Conservation (phyloP, 345 rosid species). For the Carallia pectinifolia region DNA sequence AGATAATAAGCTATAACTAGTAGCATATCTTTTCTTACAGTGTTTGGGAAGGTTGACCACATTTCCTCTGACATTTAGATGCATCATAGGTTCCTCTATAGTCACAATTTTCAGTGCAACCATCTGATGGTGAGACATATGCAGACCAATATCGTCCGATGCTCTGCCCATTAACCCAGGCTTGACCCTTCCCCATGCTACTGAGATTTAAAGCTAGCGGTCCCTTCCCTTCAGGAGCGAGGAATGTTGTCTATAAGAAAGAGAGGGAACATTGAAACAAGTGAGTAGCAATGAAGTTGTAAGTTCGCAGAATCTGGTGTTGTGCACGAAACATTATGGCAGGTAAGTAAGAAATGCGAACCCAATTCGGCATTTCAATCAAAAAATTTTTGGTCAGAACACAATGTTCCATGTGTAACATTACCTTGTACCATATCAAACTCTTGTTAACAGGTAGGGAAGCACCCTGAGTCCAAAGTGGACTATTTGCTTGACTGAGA, state of each 20-base stretch:
- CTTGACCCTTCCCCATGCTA: slow-evolving; percentile 70
- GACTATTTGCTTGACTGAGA: slow-evolving; percentile 42
- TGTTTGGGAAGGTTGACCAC: slow-evolving; percentile 62
- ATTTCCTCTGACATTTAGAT: slow-evolving; percentile 46
- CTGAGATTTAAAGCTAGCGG: slow-evolving; percentile 53
- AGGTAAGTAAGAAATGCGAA: too few species aligned
- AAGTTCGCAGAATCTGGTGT: background rate
- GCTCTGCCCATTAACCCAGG: slow-evolving; percentile 60
- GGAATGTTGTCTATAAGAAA: slow-evolving; percentile 34
- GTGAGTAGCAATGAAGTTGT: background rate
- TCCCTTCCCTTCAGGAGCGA: slow-evolving; percentile 45
- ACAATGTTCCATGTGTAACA: too few species aligned
- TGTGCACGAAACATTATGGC: too few species aligned
- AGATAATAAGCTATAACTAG: background rate
- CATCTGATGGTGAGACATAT: slow-evolving; percentile 42
- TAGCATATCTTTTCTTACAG: slow-evolving; percentile 28
- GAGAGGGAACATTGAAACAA: background rate
- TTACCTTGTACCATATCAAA: slow-evolving; percentile 68
- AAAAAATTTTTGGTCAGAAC: too few species aligned
- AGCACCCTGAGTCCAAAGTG: slow-evolving; percentile 43
- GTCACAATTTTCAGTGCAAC: slow-evolving; percentile 48
- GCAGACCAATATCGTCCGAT: slow-evolving; percentile 62
- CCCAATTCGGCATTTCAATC: too few species aligned
- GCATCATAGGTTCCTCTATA: slow-evolving; percentile 50
- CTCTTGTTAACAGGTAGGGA: slow-evolving; percentile 38